phyloP scores from a whole-genome alignment of 176 grass and related monocot genomes.

The Otatea glauca region DNA sequence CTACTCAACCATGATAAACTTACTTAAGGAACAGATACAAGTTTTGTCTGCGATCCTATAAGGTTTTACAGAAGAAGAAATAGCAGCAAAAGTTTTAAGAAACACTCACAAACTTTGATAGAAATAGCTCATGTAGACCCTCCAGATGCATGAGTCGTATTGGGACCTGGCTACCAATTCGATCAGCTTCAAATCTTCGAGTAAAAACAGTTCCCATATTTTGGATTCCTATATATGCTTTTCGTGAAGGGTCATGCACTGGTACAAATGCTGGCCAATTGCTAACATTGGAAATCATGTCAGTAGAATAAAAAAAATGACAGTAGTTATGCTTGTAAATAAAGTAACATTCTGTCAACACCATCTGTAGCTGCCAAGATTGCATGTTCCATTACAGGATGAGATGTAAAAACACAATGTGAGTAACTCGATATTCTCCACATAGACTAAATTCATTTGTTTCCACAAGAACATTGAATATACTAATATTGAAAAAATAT shows the following conservation, averaged over 20 bases:
- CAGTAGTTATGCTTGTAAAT: not conserved
- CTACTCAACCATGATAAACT: no score
- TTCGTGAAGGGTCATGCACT: slow-evolving; percentile 90
- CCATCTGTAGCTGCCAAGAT: no score
- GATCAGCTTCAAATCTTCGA: slow-evolving; percentile 95
- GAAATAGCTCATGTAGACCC: slow-evolving; percentile 93
- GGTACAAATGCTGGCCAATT: slow-evolving; percentile 98
- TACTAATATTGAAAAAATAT: no score
- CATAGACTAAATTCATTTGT: no score
- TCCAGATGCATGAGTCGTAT: slow-evolving; percentile 95
- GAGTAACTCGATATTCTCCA: no score
- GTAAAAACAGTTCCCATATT: slow-evolving; percentile 93
- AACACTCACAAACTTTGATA: slow-evolving; percentile 96
- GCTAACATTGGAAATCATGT: slow-evolving; percentile 57
- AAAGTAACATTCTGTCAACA: no score
- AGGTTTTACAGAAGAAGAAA: slow-evolving; percentile 9
- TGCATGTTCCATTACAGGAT: no score
- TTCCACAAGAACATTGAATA: no score
- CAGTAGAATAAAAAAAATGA: slow-evolving; percentile 35
- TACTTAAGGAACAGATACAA: no score
- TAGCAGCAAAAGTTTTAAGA: slow-evolving; percentile 1
- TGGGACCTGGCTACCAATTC: slow-evolving; percentile 94
- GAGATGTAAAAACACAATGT: no score
- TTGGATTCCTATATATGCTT: slow-evolving; percentile 95
- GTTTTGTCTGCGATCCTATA: no score